Evolutionary conservation across 192 early-diverging fungal genomes (phyloP), one percentile per base, ranked within the genome.

Genomic region (Coemansia sp.): DNA sequence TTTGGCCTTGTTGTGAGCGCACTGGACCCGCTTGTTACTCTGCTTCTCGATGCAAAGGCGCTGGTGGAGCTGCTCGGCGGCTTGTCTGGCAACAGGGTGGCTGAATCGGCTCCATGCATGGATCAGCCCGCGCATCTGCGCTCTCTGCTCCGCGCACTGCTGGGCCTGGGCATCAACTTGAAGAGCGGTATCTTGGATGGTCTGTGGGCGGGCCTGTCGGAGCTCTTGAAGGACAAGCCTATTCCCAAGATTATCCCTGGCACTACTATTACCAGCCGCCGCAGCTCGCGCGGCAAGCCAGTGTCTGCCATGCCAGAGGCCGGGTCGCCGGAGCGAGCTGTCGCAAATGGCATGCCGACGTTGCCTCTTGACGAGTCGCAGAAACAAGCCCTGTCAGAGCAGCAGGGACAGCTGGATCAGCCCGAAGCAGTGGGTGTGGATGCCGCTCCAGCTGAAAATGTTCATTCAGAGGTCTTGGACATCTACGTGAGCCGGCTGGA

Each of bases 11-110:
- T 85, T 35, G 69, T 83, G 2, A 41, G 70, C 11, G 76, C 78
- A 11, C 83, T 84, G 25, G 83, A 84, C 25, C 75, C 78, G 50
- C 64, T 84, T 34, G 78, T 84, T 2, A 81, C 78, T 14, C 64
- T 84, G 39, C 53, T 84, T 61, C 75, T 84, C 37, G 78, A 81
- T 23, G 65, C 68, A 18, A 58, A 64, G 5, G 16, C 59, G 31
- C 61, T 81, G 34, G 53, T 50, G 10, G 26, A 56, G 9, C 33
- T 13, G 7, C 53, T 77, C 16, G 41, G 34, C 8, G 13, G 33
- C 6, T 9, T 58, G 3, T 41, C 72, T 3, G 18, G 3, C 31
- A 33, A 13, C 14, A 55, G 8, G 26, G 31, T 45, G 10, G 20
- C 18, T 23, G 58, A 18, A 23, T 37, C 36, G 23, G 47, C 57